A percentile compares a stretch with the other conserved stretches of the same genome.
phyloP scores from a whole-genome alignment of 257 asterid genomes.

The Gynochthodes officinalis region DNA sequence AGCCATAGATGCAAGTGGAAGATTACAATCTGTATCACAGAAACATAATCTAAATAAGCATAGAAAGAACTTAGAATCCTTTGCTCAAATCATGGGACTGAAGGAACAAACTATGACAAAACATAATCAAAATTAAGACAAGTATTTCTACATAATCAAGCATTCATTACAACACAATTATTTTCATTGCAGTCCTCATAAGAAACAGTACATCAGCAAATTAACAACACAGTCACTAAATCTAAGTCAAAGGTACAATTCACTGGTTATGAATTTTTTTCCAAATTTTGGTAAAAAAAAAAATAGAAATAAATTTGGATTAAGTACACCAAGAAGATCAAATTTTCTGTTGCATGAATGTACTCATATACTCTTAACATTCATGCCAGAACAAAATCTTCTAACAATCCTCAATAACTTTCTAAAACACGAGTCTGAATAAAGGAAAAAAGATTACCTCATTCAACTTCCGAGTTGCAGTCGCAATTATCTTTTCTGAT shows the following conservation, averaged over 20 bases:
- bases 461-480: conserved; percentile 66
- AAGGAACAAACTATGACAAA: neutral
- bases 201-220: neutral
- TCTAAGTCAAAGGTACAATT: neutral
- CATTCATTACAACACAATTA: neutral
- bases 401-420: neutral
- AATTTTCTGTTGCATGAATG: neutral
- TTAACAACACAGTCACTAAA: neutral
- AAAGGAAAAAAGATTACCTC: conserved; percentile 53
- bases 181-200: neutral
- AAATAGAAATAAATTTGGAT: neutral
- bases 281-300: neutral
- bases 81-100: conserved; percentile 1
- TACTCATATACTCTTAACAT: neutral
- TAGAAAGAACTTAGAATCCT: neutral
- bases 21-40: conserved; percentile 14
- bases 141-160: neutral
- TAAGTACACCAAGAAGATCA: neutral
- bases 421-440: conserved; percentile 13
- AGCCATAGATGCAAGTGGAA: conserved; percentile 10
- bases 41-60: conserved; percentile 13
- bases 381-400: neutral
- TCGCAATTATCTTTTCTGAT: conserved; percentile 78
- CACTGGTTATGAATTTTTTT: neutral
- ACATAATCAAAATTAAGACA: neutral